Evolutionary conservation across 129 eudicot genomes (phyloP), one percentile per base, ranked within the genome.

Genomic region (Flaveria brownii): DNA sequence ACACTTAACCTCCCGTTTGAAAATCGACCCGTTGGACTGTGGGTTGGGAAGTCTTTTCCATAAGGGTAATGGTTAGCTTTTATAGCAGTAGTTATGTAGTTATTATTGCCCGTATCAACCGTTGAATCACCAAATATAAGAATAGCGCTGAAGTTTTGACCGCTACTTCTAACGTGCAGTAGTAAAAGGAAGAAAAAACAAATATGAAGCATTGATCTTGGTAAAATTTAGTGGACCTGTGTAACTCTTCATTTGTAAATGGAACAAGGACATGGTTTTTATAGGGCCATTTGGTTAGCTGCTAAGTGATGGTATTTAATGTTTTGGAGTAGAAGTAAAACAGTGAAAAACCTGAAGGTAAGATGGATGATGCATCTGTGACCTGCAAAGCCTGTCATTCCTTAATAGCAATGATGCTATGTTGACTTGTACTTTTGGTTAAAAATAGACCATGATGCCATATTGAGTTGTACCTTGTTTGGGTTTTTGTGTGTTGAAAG

Each of bases 1-100:
- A 89, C 86, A 0, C 83, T 72, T 49, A 92, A 83, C 77, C 80
- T 87, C 36, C 93, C 97, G 66, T 92, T 76, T 9, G 97, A 89
- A 77, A 89, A 92, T 22, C 97, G 71, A 16, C 96, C 96, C 2
- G 93, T 86, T 43, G 96, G 84, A 63, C 74, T 64, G 6, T 72
- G 87, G 16, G 83, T 80, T 0, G 91, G 91, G 72, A 70, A 92
- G 56, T 92, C 87, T 60, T 52, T 82, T 50, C 87, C 87, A 1
- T 84, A 84, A 11, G 87, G 87, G 76, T 65, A 55, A 41, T 84
- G 84, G 77, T 84, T 84, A 50, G 80, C 87, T 80, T 65, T 76
- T 9, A 57, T 1, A 2, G 64, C 51, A 23, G 84, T 80, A 47
- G 46, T 16, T 49, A 84, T 49, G 71, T 74, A 76, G 61, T 84